Base-by-base conservation (phyloP, 306 rosid genomes). In the Mimosa bimucronata region DNA sequence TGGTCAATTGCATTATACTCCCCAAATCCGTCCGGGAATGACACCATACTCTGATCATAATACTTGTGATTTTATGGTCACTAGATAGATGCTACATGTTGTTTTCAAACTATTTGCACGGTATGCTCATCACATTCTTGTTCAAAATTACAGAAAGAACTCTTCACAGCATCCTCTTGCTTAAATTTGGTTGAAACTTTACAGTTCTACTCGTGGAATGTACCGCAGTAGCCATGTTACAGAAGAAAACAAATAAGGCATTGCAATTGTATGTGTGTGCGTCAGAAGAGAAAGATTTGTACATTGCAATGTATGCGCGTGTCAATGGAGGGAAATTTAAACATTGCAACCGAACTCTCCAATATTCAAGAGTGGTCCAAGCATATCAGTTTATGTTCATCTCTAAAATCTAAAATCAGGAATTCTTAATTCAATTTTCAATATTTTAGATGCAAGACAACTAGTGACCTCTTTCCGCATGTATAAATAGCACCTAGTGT, bases 1-100 rank as follows among this genome's bases (percentile, higher is more conserved):
- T 68, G 81, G 45, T 58, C 77, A 74, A 55, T 45, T 82, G 42
- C 72, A 61, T 26, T 60, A 62, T 21, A 40, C 29, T 70, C 64
- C 23, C 45, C 69, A 58, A 37, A 70, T 78, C 52, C 64, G 9
- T 62, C 41, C 45, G 9, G 18, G 30, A n/a, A 38, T n/a, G 73
- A 67, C 10, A 40, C 9, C 4, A 58, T 26, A 29, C 69, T 23
- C 37, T 8, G 14, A 65, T 41, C 3, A 41, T 67, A 37, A 75
- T 26, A 42, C 66, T 66, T 13, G 72, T 31, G 19, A 67, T 52
- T 57, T 57, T 34, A 45, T 1, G 31, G 14, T 75, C 19, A 18
- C 30, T 21, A 68, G 34, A 16, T 61, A 55, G 73, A 25, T 74
- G 48, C 37, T 25, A 23, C 45, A 18, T 52, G 29, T 50, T 64